Base-by-base conservation (phyloP, 495 filamentous ascomycete species). In the Aspergillus sparsus region DNA sequence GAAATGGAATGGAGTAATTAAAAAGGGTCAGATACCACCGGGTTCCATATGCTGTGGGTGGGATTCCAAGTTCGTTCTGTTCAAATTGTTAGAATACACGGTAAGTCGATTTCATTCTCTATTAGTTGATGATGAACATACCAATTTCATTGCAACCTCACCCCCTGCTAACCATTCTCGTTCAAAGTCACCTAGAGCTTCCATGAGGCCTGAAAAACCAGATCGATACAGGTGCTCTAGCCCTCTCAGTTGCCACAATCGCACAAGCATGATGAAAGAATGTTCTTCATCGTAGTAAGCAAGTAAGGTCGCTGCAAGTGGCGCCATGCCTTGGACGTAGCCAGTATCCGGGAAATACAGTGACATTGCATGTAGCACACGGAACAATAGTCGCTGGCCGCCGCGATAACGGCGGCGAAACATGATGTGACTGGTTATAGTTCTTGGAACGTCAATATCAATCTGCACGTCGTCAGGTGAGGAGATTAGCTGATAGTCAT, bases 311-410 rank as follows among this genome's bases (percentile, higher is more conserved):
- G 95, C 92, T 6, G 91, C 92, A 33, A 98, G 81, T 18, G 91
- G 88, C 1, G 94, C 94, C 94, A 99, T 99, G 37, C 94, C 94
- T 71, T 99, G 94, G 5, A 99, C 94, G 73, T 99, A 99, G 3
- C 94, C 93, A 3, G 90, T 91, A 10, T 89, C 89, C 1, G 93
- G 92, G 65, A 91, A 94, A 68, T 97, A 92, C 13, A 99, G 81
- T 7, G 89, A 93, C 71, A 99, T 83, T 59, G 89, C 86, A 70
- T 98, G 94, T 16, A 99, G 80, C 7, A 97, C 91, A 18, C 94
- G 84, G 74, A 99, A 99, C 6, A 99, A 81, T 21, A 98, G 79
- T 49, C 94, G 85, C 71, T 99, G 94, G 2, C 93, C 93, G 56
- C 88, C 89, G 10, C 92, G 87, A 77, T 99, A 99, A 34, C 95